Evolutionary conservation across 1,284 basidiomycete species (phyloP), one percentile per base, ranked within the genome.

Genomic region (Cutaneotrichosporon daszewskae): DNA sequence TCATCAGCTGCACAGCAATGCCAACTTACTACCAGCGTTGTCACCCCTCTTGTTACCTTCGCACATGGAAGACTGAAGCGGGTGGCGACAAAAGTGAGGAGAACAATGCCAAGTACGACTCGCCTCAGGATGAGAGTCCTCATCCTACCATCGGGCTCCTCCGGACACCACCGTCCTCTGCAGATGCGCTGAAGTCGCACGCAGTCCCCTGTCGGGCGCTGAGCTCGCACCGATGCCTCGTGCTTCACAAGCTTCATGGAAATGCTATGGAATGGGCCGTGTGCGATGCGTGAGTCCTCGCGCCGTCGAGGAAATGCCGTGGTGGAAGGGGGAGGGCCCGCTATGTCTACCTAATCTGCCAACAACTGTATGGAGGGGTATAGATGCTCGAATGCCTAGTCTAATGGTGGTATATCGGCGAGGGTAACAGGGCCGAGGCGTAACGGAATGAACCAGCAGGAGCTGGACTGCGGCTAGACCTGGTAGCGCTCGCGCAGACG

Each of bases 401-500:
- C 47, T 54, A 49, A 37, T 39, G 40, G 28, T 20, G 51, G 51
- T 52, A 52, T 52, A 20, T 33, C 51, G 51, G 51, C 51, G 46
- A 23, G 45, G 50, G 49, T 44, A 48, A 32, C 42, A 32, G 22
- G 23, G 45, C 39, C 36, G 34, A 34, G n/a, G n/a, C 16, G 16
- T 6, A 9, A 24, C 6, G 12, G 33, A 36, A 22, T 10, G 37
- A 16, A n/a, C 34, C 14, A 24, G 13, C 13, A 22, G 13, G 8
- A 14, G 38, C 29, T 22, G 31, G 27, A 13, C 27, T n/a, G n/a
- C n/a, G 31, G 16, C 51, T 62, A 71, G 16, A 71, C 69, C 38
- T 54, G 53, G 51, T 72, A 72, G 52, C 68, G 58, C 50, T 72
- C 68, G 9, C 57, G 53, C 14, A 72, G 53, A 28, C 70, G 60